Base-by-base conservation (phyloP, 495 filamentous ascomycete genomes). In the Parathielavia hyrcaniae region DNA sequence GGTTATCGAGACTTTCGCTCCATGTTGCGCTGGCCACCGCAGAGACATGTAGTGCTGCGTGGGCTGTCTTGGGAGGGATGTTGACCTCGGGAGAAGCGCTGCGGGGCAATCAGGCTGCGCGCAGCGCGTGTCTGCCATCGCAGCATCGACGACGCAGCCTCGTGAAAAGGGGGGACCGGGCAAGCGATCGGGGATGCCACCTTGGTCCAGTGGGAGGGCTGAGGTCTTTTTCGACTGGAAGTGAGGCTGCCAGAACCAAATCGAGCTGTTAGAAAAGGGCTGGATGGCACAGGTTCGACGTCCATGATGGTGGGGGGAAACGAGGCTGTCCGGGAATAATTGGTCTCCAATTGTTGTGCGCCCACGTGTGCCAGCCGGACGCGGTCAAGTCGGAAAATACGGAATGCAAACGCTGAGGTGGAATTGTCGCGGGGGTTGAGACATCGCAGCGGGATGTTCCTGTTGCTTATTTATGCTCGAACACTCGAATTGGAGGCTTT, bases 241-340 rank as follows among this genome's bases (percentile, higher is more conserved):
- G 50, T 53, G 38, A 53, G 38, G 50, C 50, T 53, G 50, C 22
- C 7, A 43, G 22, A 43, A 32, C 38, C 6, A 53, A n/a, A 10
- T 2, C 14, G n/a, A 41, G 39, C 4, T 38, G 39, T 13, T 14
- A 32, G 20, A 19, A 20, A 16, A 19, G 38, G 22, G 1, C 17
- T 32, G 38, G 39, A 43, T 43, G 38, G 22, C 22, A 19, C 5
- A 14, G 14, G 4, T 53, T 16, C 9, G 13, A 6, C 6, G 22
- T 22, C 13, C 12, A 22, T 43, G 50, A 14, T 50, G 50, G 50
- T 53, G 50, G 50, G 50, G 5, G 30, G 23, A 9, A 20, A 9
- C 20, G 22, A 26, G 36, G 6, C 34, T 19, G 19, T 17, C 13
- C 12, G 17, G 22, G 23, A 4, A 17, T 38, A 22, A 22, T 20